Conservation (phyloP, 495 filamentous ascomycete genomes). For the Penicillium dipodomyicola region DNA sequence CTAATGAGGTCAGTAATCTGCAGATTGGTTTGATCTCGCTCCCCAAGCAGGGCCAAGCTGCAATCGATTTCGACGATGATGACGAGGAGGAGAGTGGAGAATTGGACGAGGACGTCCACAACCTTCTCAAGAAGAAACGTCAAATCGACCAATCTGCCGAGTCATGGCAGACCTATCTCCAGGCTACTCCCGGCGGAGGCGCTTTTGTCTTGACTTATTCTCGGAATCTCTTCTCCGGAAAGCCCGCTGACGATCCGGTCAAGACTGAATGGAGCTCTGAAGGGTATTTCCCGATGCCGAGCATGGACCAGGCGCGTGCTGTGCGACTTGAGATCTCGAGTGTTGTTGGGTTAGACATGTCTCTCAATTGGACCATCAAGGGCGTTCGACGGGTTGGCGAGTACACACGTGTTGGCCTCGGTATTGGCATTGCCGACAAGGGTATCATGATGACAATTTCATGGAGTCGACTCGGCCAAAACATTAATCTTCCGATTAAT, state of each 20-base stretch:
- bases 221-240: slow-evolving; percentile 45
- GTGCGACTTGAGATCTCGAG: slow-evolving; percentile 34
- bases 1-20: slow-evolving; percentile 30
- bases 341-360: slow-evolving; percentile 24
- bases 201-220: slow-evolving; percentile 37
- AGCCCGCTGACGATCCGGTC: slow-evolving; percentile 28
- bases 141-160: slow-evolving; percentile 30
- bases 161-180: slow-evolving; percentile 32
- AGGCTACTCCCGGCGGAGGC: slow-evolving; percentile 29
- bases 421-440: slow-evolving; percentile 33
- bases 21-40: slow-evolving; percentile 37
- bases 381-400: slow-evolving; percentile 41
- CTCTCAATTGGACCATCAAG: slow-evolving; percentile 37
- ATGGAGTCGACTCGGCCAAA: slow-evolving; percentile 45
- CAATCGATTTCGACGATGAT: slow-evolving; percentile 23
- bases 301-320: slow-evolving; percentile 33
- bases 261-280: slow-evolving; percentile 46
- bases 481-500: slow-evolving; percentile 39
- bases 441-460: slow-evolving; percentile 41
- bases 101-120: slow-evolving; percentile 19
- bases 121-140: slow-evolving; percentile 19
- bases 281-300: slow-evolving; percentile 36
- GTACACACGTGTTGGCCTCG: slow-evolving; percentile 41
- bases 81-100: slow-evolving; percentile 28
- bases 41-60: slow-evolving; percentile 12